Percentiles rank a stretch among this genome's conserved stretches.
Conservation (phyloP, 73 alveolate species). For the Breviolum minutum region DNA sequence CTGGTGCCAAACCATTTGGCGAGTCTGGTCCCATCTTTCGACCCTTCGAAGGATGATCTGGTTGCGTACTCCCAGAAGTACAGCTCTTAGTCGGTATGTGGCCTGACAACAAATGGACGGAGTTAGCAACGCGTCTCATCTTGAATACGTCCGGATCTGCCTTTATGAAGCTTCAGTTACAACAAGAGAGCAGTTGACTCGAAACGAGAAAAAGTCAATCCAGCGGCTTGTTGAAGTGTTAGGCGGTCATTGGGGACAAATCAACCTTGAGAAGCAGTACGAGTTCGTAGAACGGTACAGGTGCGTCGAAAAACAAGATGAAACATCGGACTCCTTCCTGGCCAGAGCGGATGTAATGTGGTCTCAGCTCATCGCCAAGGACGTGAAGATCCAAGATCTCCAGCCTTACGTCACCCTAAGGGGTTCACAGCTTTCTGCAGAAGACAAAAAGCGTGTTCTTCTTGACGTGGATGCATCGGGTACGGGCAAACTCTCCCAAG, state of each 20-base stretch:
- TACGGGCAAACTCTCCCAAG: not conserved
- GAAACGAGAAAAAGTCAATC: not conserved
- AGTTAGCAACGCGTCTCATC: not conserved
- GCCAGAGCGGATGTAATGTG: not conserved
- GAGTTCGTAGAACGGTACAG: not conserved
- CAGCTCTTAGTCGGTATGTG: not conserved
- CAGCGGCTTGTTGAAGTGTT: not conserved
- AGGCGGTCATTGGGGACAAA: not conserved
- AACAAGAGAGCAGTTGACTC: not conserved
- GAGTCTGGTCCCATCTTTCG: not conserved
- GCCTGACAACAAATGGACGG: not conserved
- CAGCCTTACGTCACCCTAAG: not conserved
- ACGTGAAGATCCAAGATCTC: not conserved
- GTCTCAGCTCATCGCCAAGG: not conserved
- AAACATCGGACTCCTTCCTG: not conserved
- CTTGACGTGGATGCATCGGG: not conserved
- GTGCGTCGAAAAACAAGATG: not conserved
- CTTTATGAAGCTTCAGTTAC: not conserved
- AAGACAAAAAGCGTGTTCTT: not conserved
- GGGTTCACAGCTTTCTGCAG: not conserved
- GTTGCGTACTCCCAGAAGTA: not conserved
- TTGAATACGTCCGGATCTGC: not conserved
- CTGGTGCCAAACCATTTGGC: not conserved
- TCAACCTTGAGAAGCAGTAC: not conserved
- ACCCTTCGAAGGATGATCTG: not conserved